Base-by-base conservation (phyloP, 139 green algal species). In the Microglena sp. region DNA sequence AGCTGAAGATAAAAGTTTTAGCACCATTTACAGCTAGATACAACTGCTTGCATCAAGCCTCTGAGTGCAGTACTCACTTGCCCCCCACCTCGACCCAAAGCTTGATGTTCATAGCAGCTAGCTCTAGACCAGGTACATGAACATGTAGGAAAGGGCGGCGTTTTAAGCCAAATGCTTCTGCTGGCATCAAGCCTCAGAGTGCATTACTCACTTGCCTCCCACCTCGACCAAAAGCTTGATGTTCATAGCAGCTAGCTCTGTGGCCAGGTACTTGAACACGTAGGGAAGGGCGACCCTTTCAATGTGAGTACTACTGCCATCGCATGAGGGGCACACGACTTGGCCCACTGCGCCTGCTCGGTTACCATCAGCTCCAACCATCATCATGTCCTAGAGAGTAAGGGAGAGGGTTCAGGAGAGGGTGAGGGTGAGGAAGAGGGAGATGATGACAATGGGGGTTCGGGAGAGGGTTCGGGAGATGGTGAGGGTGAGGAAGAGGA, bases 21-120 rank as follows among this genome's bases (percentile, higher is more conserved):
- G n/a, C n/a, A n/a, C n/a, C n/a, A n/a, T n/a, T n/a, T n/a, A n/a
- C n/a, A n/a, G n/a, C n/a, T n/a, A n/a, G n/a, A n/a, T n/a, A n/a
- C n/a, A n/a, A n/a, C n/a, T n/a, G n/a, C n/a, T n/a, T n/a, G n/a
- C n/a, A n/a, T n/a, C n/a, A n/a, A n/a, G n/a, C n/a, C n/a, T n/a
- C n/a, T n/a, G n/a, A n/a, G n/a, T n/a, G n/a, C n/a, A n/a, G n/a
- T n/a, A n/a, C n/a, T n/a, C n/a, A n/a, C n/a, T n/a, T n/a, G n/a
- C n/a, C n/a, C n/a, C 63, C 71, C 26, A 83, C 44, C 29, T 68
- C 66, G 26, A 79, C 44, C n/a, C 60, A 33, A 35, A 86, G 71
- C 72, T 89, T 88, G 65, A 96, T 95, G 78, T 94, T 93, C 88
- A 96, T 95, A 3, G 84, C 86, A 8, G 84, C 87, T 62, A 96